Evolutionary conservation across 495 filamentous ascomycete genomes (phyloP).

Genomic region (Platismatia glauca): DNA sequence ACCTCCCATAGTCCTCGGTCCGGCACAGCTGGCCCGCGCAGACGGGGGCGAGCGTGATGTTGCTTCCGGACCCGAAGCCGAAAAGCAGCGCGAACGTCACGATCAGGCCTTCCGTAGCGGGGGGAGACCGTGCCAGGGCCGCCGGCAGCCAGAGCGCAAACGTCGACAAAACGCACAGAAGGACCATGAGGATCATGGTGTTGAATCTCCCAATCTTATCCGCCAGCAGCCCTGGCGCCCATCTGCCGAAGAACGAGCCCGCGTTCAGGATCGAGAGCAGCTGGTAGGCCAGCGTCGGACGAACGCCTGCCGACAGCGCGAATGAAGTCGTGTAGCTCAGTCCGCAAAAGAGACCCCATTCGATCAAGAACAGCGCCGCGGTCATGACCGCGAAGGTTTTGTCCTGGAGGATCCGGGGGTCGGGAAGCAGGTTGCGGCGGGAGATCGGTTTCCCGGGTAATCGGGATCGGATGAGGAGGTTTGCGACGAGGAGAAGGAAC

Average conservation of each 20-base stretch:
- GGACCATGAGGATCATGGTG: slow-evolving; percentile 50
- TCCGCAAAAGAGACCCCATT: slow-evolving; percentile 38
- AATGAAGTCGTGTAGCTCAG: slow-evolving; percentile 37
- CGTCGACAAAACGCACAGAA: slow-evolving; percentile 46
- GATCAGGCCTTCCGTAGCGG: slow-evolving; percentile 37
- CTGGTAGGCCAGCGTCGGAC: slow-evolving; percentile 30
- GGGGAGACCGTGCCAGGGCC: too few species aligned
- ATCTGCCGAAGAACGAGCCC: slow-evolving; percentile 25
- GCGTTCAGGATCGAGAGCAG: slow-evolving; percentile 40
- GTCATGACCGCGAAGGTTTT: slow-evolving; percentile 44
- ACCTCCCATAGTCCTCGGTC: slow-evolving; percentile 37
- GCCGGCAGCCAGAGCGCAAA: slow-evolving; percentile 51
- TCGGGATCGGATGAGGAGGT: slow-evolving; percentile 42
- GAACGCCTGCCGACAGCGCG: slow-evolving; percentile 12
- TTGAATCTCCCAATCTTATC: slow-evolving; percentile 67
- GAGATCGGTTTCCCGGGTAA: slow-evolving; percentile 28
- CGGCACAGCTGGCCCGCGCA: slow-evolving; percentile 39
- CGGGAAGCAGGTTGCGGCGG: slow-evolving; percentile 41
- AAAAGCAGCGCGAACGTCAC: slow-evolving; percentile 48
- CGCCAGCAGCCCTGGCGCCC: slow-evolving; percentile 48
- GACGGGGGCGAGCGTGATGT: slow-evolving; percentile 32
- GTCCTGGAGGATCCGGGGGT: slow-evolving; percentile 43
- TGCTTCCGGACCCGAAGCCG: slow-evolving; percentile 54
- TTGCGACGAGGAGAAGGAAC: slow-evolving; percentile 32
- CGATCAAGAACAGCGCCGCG: slow-evolving; percentile 36